These are phyloP conservation scores for Erysimum cheiri DNA, from an alignment of 441 rosid genomes.

Conservation along the genomic window DNA sequence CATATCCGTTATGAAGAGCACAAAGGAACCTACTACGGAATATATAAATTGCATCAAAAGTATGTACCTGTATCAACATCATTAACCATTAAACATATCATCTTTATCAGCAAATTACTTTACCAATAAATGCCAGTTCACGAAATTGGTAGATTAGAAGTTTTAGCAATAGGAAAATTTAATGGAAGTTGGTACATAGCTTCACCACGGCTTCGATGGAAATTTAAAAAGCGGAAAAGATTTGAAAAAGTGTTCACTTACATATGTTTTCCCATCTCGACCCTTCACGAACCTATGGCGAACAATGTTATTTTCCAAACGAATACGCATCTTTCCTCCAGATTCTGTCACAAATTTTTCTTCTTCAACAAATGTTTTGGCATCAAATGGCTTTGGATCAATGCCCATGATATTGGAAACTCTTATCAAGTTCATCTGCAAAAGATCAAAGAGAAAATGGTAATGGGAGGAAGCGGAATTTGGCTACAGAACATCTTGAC, in stretches of 20 bases:
- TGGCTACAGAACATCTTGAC: constrained; percentile 17
- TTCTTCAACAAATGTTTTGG: constrained; percentile 93
- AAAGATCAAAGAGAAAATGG: constrained; percentile 30
- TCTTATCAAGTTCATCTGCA: constrained; percentile 92
- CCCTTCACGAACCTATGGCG: constrained; percentile 82
- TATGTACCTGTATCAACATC: not conserved
- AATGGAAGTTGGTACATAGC: not conserved
- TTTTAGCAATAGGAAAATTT: not conserved
- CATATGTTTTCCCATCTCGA: constrained; percentile 71
- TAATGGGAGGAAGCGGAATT: constrained; percentile 13
- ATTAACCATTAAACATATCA: not conserved
- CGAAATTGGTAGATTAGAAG: constrained; percentile 24
- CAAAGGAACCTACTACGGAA: constrained; percentile 4
- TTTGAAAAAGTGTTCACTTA: constrained; percentile 54
- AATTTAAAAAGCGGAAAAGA: constrained; percentile 5
- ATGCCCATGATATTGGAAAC: constrained; percentile 98
- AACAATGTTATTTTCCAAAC: constrained; percentile 92
- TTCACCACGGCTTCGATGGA: not conserved
- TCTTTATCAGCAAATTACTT: constrained; percentile 12
- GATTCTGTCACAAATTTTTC: constrained; percentile 84
- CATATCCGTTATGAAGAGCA: constrained; percentile 6
- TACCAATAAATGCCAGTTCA: constrained; percentile 28
- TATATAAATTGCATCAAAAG: constrained; percentile 23
- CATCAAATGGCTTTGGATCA: constrained; percentile 89
- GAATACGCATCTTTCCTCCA: constrained; percentile 78